Base-by-base conservation (phyloP, 2,329 filamentous ascomycete genomes). In the Colletotrichum orchidophilum region DNA sequence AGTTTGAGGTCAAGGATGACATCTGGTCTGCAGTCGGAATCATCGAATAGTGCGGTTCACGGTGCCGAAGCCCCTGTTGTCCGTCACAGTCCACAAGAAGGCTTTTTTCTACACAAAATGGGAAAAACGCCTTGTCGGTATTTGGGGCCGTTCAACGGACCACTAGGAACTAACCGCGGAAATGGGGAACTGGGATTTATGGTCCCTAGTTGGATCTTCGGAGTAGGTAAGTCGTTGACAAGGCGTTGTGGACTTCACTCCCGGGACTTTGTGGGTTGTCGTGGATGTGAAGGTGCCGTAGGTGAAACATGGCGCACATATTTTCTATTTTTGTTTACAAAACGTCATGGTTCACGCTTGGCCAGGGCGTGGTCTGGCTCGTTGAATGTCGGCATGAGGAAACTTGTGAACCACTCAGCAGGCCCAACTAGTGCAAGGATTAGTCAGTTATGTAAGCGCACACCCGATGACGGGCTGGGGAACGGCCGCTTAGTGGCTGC, bases 271-370 rank as follows among this genome's bases (percentile, higher is more conserved):
- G 54, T 58, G 64, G 21, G 57, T 12, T 52, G 57, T 46, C 39
- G 18, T 46, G 39, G 39, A n/a, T 46, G 39, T 46, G 39, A n/a
- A 68, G 50, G 57, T 52, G 53, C 42, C 52, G 68, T 52, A 68
- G 58, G 58, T 68, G 68, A 71, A 71, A 68, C 68, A 71, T 53
- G 58, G 58, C 64, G 68, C 21, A 31, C 68, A 52, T 11, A 46
- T 63, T 54, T 71, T 71, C 68, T 71, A 71, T 71, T 71, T 71
- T 71, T 68, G 68, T 57, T 39, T 46, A 49, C 57, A 49, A 18
- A 59, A 71, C 68, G 68, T 71, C 68, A 71, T 68, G 64, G 58
- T 54, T 58, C 57, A 13, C 12, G 27, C 24, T 18, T 31, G 42
- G 39, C n/a, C 52, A 55, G 42, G 54, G 55, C 27, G 39, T 33